These are phyloP conservation scores for Blastocrithidia nonstop DNA, from an alignment of 208 protist genomes.

Conservation along the genomic window DNA sequence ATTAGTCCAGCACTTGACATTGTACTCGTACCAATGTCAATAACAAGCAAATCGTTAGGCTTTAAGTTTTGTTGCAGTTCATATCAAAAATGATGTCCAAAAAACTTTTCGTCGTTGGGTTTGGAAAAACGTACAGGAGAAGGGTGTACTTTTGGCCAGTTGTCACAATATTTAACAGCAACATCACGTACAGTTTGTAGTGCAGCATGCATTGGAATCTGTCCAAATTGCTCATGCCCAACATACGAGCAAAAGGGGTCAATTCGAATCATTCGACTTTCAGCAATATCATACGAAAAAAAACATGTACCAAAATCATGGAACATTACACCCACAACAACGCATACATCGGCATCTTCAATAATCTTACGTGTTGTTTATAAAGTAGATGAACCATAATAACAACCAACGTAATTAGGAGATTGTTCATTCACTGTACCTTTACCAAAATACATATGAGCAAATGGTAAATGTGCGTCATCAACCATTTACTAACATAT, in stretches of 20 bases:
- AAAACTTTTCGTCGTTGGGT: slow-evolving; percentile 10
- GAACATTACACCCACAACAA: slow-evolving; percentile 25
- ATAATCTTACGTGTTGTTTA: slow-evolving; percentile 5
- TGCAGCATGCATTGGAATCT: slow-evolving; percentile 12
- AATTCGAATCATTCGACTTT: slow-evolving; percentile 8
- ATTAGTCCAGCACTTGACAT: slow-evolving; percentile 10
- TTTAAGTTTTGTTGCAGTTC: slow-evolving; percentile 14
- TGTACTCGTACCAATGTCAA: slow-evolving; percentile 28
- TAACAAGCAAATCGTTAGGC: slow-evolving; percentile 18
- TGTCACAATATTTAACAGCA: slow-evolving; percentile 9
- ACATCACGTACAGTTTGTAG: slow-evolving; percentile 9
- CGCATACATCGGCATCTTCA: slow-evolving; percentile 11
- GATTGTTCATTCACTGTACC: slow-evolving; percentile 28
- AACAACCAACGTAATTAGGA: slow-evolving; percentile 15
- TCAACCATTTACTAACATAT: slow-evolving; percentile 14
- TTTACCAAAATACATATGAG: slow-evolving; percentile 22
- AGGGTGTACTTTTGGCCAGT: slow-evolving; percentile 5
- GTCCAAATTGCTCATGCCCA: neutral
- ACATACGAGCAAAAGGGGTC: slow-evolving; percentile 11
- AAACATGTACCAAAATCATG: slow-evolving; percentile 29
- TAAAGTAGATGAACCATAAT: slow-evolving; percentile 8
- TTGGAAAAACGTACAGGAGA: slow-evolving; percentile 8
- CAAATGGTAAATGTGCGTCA: slow-evolving; percentile 16
- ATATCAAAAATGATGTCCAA: slow-evolving; percentile 17
- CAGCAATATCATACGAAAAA: slow-evolving; percentile 18